Evolutionary conservation across 768 basidiomycete genomes (phyloP), one percentile per base, ranked within the genome.

Genomic region (Trametes villosa): DNA sequence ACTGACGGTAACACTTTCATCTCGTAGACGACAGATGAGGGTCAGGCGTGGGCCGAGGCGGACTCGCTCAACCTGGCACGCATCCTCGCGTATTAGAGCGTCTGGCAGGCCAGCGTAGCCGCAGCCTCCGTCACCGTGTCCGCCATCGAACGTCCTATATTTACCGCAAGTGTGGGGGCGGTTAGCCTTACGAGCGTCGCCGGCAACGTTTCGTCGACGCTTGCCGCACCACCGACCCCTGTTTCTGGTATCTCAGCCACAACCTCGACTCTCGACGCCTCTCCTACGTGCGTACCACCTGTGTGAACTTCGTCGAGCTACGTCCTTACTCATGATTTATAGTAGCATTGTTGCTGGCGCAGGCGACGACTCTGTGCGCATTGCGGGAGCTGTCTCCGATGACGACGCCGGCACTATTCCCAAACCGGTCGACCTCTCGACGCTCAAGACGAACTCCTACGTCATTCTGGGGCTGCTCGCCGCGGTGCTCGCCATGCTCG

Each of bases 381-480:
- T 54, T 5, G 53, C 42, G 3, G 42, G 53, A 5, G 53, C 53
- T 1, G 26, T 41, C 27, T 22, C 38, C 4, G 40, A 42, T 3
- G 41, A 30, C 20, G 40, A 22, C 4, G 26, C 22, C 9, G 11
- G n/a, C n/a, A 18, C 24, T 13, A 11, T 22, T 11, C 30, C 58
- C 1, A 20, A 24, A 3, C 15, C 9, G 11, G 33, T 49, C 33
- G 33, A 13, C 33, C 13, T 34, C 33, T 34, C 33, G 33, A 34
- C 33, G 33, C 7, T 34, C 33, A 13, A 34, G 49, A 44, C 51
- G n/a, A 57, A 47, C 50, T 46, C 54, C 44, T 62, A 55, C 36
- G 59, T 64, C 53, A 55, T 59, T 30, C 20, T 64, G 18, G 57
- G 57, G 7, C 45, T 64, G n/a, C 40, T 64, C 33, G 57, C 46